Conservation (phyloP, 768 basidiomycete species). For the Lanmaoa pseudosensibilis region DNA sequence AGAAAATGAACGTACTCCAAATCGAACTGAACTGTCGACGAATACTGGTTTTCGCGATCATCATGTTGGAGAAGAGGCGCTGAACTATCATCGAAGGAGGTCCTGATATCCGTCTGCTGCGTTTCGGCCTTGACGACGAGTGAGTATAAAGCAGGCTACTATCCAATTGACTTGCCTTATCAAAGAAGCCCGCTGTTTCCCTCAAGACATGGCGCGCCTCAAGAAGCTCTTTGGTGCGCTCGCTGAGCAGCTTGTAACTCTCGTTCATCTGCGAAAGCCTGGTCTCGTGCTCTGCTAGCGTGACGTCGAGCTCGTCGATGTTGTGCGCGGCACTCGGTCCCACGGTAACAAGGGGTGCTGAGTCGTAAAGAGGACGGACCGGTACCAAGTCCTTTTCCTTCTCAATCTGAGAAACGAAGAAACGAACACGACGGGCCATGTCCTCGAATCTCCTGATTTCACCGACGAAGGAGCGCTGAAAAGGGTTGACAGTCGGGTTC, state of each 20-base stretch:
- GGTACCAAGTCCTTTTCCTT: slow-evolving; percentile 82
- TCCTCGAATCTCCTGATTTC: slow-evolving; percentile 96
- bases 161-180: slow-evolving; percentile 54
- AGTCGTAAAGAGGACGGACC: slow-evolving; percentile 83
- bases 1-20: slow-evolving; percentile 63
- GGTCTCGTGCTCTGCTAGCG: slow-evolving; percentile 81
- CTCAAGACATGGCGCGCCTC: slow-evolving; percentile 93
- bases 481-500: slow-evolving; percentile 93
- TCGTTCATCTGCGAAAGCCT: slow-evolving; percentile 89
- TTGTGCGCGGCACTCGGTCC: slow-evolving; percentile 92
- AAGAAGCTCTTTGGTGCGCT: slow-evolving; percentile 79
- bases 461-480: slow-evolving; percentile 96
- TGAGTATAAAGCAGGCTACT: slow-evolving; percentile 6
- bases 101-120: slow-evolving; percentile 76
- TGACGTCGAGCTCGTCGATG: slow-evolving; percentile 90
- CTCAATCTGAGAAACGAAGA: slow-evolving; percentile 83
- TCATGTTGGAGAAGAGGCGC: slow-evolving; percentile 91
- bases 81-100: slow-evolving; percentile 88
- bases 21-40: slow-evolving; percentile 66
- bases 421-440: slow-evolving; percentile 91
- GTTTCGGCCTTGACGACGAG: slow-evolving; percentile 61
- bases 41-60: slow-evolving; percentile 71
- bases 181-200: slow-evolving; percentile 96
- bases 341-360: slow-evolving; percentile 81
- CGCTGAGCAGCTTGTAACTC: slow-evolving; percentile 85